Percentiles rank a stretch among this genome's conserved stretches.
Conservation (phyloP, 2,329 filamentous ascomycete genomes). For the Canariomyces notabilis region DNA sequence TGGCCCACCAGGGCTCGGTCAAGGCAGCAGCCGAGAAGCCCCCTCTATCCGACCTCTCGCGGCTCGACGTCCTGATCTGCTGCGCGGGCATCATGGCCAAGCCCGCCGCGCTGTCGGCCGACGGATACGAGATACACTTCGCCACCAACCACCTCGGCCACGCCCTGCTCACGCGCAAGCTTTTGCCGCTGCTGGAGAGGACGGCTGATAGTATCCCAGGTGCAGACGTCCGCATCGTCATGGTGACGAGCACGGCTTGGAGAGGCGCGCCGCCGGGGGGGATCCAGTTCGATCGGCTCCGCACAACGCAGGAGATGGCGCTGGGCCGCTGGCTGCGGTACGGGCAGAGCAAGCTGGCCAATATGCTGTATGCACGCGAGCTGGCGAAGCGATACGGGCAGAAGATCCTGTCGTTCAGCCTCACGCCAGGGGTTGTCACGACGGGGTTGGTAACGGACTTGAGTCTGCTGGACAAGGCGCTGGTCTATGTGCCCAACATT, state of each 20-base stretch:
- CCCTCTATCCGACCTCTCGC: constrained; percentile 27
- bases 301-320: constrained; percentile 6
- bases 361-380: constrained; percentile 29
- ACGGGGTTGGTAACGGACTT: constrained; percentile 21
- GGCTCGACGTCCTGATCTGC: constrained; percentile 40
- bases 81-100: constrained; percentile 42
- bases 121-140: constrained; percentile 45
- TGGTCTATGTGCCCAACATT: constrained; percentile 2
- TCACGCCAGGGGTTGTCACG: constrained; percentile 27
- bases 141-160: constrained; percentile 44
- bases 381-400: constrained; percentile 29
- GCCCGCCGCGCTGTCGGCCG: constrained; percentile 32
- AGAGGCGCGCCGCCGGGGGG: constrained; percentile 12
- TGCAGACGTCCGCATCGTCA: constrained; percentile 23
- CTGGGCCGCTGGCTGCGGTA: constrained; percentile 26
- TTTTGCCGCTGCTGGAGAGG: constrained; percentile 25
- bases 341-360: constrained; percentile 34
- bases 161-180: constrained; percentile 35
- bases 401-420: constrained; percentile 22
- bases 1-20: constrained; percentile 34
- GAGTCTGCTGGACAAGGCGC: constrained; percentile 18
- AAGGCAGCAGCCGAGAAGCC: constrained; percentile 34
- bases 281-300: constrained; percentile 12
- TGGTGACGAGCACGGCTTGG: constrained; percentile 15
- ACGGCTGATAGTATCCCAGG: constrained; percentile 9